phyloP scores from a whole-genome alignment of 257 asterid genomes.

The Lycium barbarum region DNA sequence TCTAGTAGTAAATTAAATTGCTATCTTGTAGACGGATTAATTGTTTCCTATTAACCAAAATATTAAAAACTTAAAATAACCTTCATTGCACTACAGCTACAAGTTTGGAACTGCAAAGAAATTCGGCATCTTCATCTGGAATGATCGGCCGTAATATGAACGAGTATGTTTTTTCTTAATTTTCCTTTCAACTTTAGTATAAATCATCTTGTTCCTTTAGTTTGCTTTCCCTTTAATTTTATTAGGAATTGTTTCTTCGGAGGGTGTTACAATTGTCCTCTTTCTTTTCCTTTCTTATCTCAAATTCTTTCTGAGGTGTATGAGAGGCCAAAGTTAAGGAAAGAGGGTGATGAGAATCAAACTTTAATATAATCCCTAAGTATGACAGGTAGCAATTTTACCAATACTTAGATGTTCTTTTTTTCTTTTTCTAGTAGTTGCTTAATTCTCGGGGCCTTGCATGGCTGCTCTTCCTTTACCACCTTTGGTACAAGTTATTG shows the following conservation, averaged over 20 bases:
- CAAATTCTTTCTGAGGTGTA: background rate
- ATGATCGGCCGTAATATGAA: conserved; percentile 92
- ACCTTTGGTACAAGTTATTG: background rate
- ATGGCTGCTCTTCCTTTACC: background rate
- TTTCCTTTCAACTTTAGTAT: background rate
- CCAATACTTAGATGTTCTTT: background rate
- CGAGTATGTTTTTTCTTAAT: conserved; percentile 58
- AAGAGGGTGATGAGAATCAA: background rate
- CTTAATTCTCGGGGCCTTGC: background rate
- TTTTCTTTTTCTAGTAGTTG: background rate
- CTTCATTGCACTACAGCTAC: conserved; percentile 57
- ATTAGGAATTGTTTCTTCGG: conserved; percentile 7
- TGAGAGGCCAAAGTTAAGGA: background rate
- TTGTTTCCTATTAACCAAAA: background rate
- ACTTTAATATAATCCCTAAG: conserved; percentile 9
- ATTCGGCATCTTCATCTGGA: conserved; percentile 78
- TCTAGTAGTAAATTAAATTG: background rate
- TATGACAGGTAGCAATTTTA: conserved; percentile 14
- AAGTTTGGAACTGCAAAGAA: conserved; percentile 82
- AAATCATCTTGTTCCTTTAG: conserved; percentile 4
- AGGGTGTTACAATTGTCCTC: background rate
- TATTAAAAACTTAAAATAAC: conserved; percentile 15
- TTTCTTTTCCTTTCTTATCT: background rate
- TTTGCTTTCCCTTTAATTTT: conserved; percentile 26
- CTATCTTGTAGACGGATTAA: background rate